Evolutionary conservation across 2,329 filamentous ascomycete genomes (phyloP).

Genomic region (Claviceps sp.): DNA sequence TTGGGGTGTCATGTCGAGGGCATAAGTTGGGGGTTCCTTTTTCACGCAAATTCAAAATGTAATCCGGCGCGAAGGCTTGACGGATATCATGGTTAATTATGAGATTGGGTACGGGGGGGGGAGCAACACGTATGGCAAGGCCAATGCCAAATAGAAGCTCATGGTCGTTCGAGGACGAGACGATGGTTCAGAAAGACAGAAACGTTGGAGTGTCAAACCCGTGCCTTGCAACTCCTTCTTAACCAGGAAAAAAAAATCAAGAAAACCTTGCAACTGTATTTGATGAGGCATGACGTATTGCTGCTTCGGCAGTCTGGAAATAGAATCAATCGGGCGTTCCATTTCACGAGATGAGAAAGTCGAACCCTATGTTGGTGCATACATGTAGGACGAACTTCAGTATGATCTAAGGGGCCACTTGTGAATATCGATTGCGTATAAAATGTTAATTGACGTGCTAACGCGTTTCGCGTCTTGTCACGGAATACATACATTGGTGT

Average conservation of each 20-base stretch:
- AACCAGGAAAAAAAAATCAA: constrained; percentile 18
- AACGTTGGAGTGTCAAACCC: too few relatives aligned
- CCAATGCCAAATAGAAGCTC: too few relatives aligned
- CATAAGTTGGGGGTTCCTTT: constrained; percentile 36
- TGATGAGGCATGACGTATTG: constrained; percentile 25
- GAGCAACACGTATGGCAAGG: not conserved
- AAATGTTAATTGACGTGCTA: too few relatives aligned
- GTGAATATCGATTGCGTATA: too few relatives aligned
- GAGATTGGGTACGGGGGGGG: not conserved
- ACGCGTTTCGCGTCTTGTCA: too few relatives aligned
- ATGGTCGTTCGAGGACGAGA: constrained; percentile 12
- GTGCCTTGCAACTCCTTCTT: too few relatives aligned
- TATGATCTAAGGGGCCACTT: too few relatives aligned
- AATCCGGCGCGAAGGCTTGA: not conserved
- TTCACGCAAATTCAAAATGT: constrained; percentile 2
- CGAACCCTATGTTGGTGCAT: constrained; percentile 15
- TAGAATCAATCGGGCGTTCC: constrained; percentile 18
- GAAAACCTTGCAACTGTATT: constrained; percentile 11
- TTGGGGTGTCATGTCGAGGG: constrained; percentile 94
- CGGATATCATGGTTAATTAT: not conserved
- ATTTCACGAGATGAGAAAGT: constrained; percentile 19
- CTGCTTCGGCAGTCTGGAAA: constrained; percentile 24
- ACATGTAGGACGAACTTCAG: too few relatives aligned
- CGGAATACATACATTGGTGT: too few relatives aligned
- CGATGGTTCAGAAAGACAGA: constrained; percentile 14